Percentiles rank a stretch among this genome's conserved stretches.
Conservation (phyloP, 2,329 filamentous ascomycete species). For the Verticillium zaregamsianum region DNA sequence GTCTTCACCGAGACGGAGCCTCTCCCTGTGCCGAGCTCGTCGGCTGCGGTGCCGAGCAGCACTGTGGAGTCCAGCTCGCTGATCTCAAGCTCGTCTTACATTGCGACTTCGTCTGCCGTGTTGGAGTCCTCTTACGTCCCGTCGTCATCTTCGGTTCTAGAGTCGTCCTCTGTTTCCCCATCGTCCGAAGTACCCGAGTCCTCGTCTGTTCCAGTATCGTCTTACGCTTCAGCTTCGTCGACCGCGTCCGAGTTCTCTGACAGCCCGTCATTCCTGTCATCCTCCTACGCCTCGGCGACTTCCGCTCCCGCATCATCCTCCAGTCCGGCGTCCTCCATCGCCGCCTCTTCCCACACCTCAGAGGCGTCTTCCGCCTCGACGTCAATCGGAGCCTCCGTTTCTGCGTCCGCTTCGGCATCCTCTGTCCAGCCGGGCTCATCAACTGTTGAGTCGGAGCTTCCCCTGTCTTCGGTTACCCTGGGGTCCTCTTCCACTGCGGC, state of each 20-base stretch:
- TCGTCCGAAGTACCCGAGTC: no score
- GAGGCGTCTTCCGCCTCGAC: not conserved
- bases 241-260: no score
- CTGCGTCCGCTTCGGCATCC: not conserved
- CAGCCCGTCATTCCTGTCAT: not conserved
- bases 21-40: not conserved
- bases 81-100: not conserved
- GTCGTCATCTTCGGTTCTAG: no score
- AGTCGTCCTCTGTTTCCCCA: no score
- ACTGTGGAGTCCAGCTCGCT: not conserved
- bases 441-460: not conserved
- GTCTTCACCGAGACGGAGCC: constrained; percentile 18
- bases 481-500: constrained; percentile 5
- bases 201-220: not conserved
- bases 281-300: not conserved
- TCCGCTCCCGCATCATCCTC: not conserved
- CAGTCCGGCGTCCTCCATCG: not conserved
- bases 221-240: no score
- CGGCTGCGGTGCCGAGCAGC: not conserved
- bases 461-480: not conserved
- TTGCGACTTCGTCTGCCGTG: not conserved
- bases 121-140: not conserved
- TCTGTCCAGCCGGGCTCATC: not conserved
- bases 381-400: not conserved
- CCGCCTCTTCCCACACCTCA: not conserved